Evolutionary conservation across 495 filamentous ascomycete genomes (phyloP).

Genomic region (Aspergillus heteromorphus): DNA sequence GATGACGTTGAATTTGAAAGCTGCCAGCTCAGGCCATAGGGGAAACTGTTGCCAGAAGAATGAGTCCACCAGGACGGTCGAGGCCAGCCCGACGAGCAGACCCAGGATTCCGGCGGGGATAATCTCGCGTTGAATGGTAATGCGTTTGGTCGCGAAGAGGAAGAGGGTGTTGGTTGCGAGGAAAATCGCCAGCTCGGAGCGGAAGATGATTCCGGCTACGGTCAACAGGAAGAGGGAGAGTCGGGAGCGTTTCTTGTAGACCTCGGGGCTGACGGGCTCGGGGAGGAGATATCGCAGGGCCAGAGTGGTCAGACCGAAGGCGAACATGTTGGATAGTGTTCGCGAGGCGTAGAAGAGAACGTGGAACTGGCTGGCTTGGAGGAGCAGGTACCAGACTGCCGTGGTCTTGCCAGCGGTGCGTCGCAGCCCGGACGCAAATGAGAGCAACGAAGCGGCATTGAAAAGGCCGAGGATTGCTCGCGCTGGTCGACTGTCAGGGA

Average conservation of each 20-base stretch:
- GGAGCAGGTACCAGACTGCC: slow-evolving; percentile 74
- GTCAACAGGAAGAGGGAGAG: slow-evolving; percentile 70
- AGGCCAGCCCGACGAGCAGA: slow-evolving; percentile 52
- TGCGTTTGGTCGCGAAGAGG: slow-evolving; percentile 51
- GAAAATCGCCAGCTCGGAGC: slow-evolving; percentile 83
- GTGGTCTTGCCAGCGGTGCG: slow-evolving; percentile 63
- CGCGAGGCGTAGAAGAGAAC: slow-evolving; percentile 89
- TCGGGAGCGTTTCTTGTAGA: slow-evolving; percentile 36
- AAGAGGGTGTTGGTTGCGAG: slow-evolving; percentile 46
- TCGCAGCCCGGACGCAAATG: slow-evolving; percentile 58
- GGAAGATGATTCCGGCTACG: slow-evolving; percentile 78
- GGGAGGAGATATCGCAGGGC: slow-evolving; percentile 70
- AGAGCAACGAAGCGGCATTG: slow-evolving; percentile 63
- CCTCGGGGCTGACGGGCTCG: slow-evolving; percentile 25
- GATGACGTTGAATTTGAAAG: slow-evolving; percentile 88
- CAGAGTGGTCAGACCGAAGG: slow-evolving; percentile 72
- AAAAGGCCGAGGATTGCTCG: slow-evolving; percentile 72
- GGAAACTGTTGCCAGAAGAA: slow-evolving; percentile 81
- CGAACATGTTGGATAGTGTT: slow-evolving; percentile 94
- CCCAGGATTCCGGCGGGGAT: slow-evolving; percentile 65
- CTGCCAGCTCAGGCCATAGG: slow-evolving; percentile 86
- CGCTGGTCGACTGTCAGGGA: slow-evolving; percentile 37
- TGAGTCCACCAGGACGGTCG: slow-evolving; percentile 73
- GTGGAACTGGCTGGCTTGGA: slow-evolving; percentile 89
- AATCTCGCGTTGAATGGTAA: slow-evolving; percentile 51